A percentile compares a stretch with the other conserved stretches of the same genome.
These are phyloP conservation scores for Trichophyton rubrum DNA, from an alignment of 2,329 filamentous ascomycete genomes.

Conservation along the genomic window DNA sequence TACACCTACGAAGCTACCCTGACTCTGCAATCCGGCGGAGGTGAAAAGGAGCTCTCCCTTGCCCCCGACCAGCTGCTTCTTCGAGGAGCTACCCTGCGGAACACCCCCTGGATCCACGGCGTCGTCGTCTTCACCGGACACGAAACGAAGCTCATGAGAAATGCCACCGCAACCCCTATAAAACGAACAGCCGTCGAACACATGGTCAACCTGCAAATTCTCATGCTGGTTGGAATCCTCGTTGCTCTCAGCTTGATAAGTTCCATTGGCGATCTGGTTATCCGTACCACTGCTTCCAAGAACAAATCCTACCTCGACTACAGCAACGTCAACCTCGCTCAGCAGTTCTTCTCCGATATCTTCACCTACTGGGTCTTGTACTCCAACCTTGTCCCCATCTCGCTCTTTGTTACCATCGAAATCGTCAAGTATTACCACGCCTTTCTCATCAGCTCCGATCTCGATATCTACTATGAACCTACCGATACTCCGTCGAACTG, in stretches of 20 bases:
- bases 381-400: constrained; percentile 91
- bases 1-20: constrained; percentile 97
- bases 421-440: constrained; percentile 97
- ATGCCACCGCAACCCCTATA: constrained; percentile 92
- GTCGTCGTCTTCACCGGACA: constrained; percentile 95
- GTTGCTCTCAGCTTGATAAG: constrained; percentile 75
- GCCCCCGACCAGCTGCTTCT: constrained; percentile 71
- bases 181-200: constrained; percentile 93
- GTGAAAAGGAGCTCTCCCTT: constrained; percentile 81
- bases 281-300: constrained; percentile 50
- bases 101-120: constrained; percentile 94
- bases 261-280: constrained; percentile 79
- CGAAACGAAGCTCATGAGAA: constrained; percentile 97
- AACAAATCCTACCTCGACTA: constrained; percentile 64
- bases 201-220: constrained; percentile 84
- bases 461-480: constrained; percentile 95
- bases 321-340: constrained; percentile 50
- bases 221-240: constrained; percentile 77
- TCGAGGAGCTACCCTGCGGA: constrained; percentile 82
- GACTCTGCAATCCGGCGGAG: constrained; percentile 78
- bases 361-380: constrained; percentile 98
- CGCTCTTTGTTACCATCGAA: constrained; percentile 93
- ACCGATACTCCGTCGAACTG: constrained; percentile 93
- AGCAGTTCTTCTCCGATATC: constrained; percentile 83
- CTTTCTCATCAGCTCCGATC: constrained; percentile 92